Conservation (phyloP, 2,329 filamentous ascomycete species). For the Exophiala bonariae region DNA sequence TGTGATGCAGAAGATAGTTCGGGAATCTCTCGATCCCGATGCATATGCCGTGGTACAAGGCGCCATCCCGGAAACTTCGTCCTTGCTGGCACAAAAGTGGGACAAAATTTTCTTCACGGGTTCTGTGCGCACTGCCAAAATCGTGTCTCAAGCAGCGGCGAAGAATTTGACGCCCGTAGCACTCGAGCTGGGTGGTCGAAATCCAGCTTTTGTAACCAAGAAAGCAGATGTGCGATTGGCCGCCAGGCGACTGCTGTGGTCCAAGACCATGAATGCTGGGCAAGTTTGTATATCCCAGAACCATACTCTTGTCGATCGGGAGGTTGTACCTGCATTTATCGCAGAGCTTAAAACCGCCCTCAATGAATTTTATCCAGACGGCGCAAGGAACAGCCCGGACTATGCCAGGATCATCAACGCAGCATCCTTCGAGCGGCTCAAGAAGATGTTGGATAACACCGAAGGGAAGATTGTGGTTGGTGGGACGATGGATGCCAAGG, state of each 20-base stretch:
- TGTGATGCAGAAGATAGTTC: conserved; percentile 75
- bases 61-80: conserved; percentile 74
- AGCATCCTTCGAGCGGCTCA: conserved; percentile 76
- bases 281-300: conserved; percentile 94
- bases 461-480: conserved; percentile 84
- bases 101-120: conserved; percentile 99
- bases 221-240: conserved; percentile 77
- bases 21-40: conserved; percentile 71
- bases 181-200: conserved; percentile 86
- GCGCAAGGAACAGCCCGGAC: conserved; percentile 74
- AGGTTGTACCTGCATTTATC: conserved; percentile 70
- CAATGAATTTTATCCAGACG: conserved; percentile 79
- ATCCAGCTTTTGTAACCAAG: conserved; percentile 88
- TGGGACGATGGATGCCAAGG: conserved; percentile 75
- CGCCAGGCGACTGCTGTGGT: conserved; percentile 83
- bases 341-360: conserved; percentile 70
- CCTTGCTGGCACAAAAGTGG: conserved; percentile 84
- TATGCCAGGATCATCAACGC: conserved; percentile 79
- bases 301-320: conserved; percentile 80
- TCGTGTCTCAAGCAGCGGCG: conserved; percentile 87
- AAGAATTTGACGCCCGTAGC: conserved; percentile 82
- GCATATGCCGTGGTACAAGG: conserved; percentile 81
- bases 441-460: conserved; percentile 84
- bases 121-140: conserved; percentile 73
- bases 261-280: conserved; percentile 81